These are phyloP conservation scores for Vicia sativa DNA, from an alignment of 306 rosid genomes.

Conservation along the genomic window DNA sequence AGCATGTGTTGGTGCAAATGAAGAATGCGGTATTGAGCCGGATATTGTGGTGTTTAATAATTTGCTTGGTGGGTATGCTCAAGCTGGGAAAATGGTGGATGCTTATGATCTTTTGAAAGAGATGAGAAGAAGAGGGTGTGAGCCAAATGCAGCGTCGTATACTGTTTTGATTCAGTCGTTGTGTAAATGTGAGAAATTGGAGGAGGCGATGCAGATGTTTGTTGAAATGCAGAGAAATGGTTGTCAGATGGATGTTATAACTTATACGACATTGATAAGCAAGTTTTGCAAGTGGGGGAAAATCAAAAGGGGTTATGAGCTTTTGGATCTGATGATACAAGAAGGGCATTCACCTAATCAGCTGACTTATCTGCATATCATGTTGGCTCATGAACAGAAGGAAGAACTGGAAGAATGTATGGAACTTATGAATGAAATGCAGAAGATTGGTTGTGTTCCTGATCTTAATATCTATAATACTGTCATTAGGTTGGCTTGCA, in stretches of 20 bases:
- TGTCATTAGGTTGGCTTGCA: slow-evolving; percentile 74
- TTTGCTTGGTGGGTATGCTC: slow-evolving; percentile 73
- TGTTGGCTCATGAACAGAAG: slow-evolving; percentile 84
- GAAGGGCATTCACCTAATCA: slow-evolving; percentile 66
- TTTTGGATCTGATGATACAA: slow-evolving; percentile 74
- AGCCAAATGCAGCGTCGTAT: slow-evolving; percentile 66
- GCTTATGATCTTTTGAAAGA: slow-evolving; percentile 75
- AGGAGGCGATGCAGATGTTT: slow-evolving; percentile 72
- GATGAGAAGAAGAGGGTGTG: slow-evolving; percentile 67
- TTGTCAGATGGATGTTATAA: slow-evolving; percentile 64
- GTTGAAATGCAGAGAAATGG: slow-evolving; percentile 77
- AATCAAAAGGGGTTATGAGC: slow-evolving; percentile 67
- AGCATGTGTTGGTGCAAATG: slow-evolving; percentile 71
- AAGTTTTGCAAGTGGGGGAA: slow-evolving; percentile 88
- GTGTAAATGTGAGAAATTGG: slow-evolving; percentile 68
- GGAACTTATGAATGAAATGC: slow-evolving; percentile 73
- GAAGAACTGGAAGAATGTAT: slow-evolving; percentile 79
- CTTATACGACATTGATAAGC: slow-evolving; percentile 72
- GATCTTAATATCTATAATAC: slow-evolving; percentile 68
- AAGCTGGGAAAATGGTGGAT: slow-evolving; percentile 72
- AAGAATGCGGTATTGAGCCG: slow-evolving; percentile 64
- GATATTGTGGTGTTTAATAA: slow-evolving; percentile 80
- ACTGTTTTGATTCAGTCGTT: slow-evolving; percentile 77
- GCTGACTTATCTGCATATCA: slow-evolving; percentile 62
- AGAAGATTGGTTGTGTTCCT: slow-evolving; percentile 70